Evolutionary conservation across 208 protist genomes (phyloP), one percentile per base, ranked within the genome.

Genomic region (Wallacemonas rigidus): DNA sequence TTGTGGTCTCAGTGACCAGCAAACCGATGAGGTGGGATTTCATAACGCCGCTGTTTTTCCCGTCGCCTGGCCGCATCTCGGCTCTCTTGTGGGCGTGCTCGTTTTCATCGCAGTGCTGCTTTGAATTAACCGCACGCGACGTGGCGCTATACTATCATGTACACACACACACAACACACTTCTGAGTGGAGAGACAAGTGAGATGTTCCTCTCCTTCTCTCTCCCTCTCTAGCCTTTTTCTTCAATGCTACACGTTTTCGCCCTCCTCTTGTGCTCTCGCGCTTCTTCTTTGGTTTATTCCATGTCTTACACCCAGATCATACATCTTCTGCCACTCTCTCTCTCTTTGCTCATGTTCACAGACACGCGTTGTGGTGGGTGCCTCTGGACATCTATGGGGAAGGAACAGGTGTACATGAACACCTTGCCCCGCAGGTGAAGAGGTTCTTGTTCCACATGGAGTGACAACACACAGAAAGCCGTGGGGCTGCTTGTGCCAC

Each of bases 141-240:
- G 26, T 26, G 26, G 26, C 26, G 26, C 26, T 1, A 26, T 26
- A 53, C 48, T 53, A 12, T 50, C 45, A 50, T 50, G 45, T 50
- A 12, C 8, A 50, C 53, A 57, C 17, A 57, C 53, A 57, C 15
- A 57, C 53, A 57, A 57, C 53, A 57, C 53, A 50, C 44, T 12
- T 54, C 15, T 40, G n/a, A 55, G 39, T 55, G 36, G 45, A 14
- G 57, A 64, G 26, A 39, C 8, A 64, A 17, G 15, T 57, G 58
- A 64, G 9, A 12, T 50, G 45, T 50, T 12, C 45, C 8, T 12
- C 45, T 12, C 45, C 12, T 12, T 50, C 12, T 12, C 45, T 50
- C 45, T 50, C 45, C 45, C 6, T 12, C 45, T 50, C 45, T 12
- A 1, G 45, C 45, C 1, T 50, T 50, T 26, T 26, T 26, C 26